Conservation (phyloP, 495 filamentous ascomycete genomes). For the Diplogelasinospora grovesii region DNA sequence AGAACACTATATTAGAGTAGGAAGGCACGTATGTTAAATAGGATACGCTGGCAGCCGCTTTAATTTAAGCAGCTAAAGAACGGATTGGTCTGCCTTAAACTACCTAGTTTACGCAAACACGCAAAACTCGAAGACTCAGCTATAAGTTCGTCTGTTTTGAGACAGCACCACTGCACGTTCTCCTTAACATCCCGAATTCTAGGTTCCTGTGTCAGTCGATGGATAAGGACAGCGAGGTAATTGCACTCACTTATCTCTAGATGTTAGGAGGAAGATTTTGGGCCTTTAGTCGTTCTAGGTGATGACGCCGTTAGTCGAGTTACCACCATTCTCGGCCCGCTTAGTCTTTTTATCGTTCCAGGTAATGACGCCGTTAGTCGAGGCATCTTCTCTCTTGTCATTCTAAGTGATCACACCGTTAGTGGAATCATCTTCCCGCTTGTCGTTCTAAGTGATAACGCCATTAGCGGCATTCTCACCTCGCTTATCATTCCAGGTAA, state of each 20-base stretch:
- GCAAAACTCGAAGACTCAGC: not conserved
- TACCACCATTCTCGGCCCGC: not conserved
- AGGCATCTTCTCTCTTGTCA: not conserved
- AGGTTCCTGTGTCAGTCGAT: too few species aligned
- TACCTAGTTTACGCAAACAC: too few species aligned
- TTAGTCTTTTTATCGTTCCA: not conserved
- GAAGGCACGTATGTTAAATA: too few species aligned
- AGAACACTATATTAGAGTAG: too few species aligned
- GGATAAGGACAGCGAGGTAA: too few species aligned
- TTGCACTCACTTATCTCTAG: too few species aligned
- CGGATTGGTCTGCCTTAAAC: too few species aligned
- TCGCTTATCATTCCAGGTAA: not conserved
- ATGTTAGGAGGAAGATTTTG: too few species aligned
- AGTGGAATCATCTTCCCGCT: not conserved
- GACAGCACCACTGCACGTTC: too few species aligned
- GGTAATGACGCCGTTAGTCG: not conserved
- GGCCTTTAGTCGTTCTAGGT: not conserved
- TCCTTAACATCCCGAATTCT: too few species aligned
- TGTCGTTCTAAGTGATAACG: not conserved
- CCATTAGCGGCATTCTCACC: not conserved
- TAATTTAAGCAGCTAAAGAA: too few species aligned
- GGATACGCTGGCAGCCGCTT: too few species aligned
- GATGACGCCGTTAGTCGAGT: not conserved
- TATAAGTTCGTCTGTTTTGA: not conserved
- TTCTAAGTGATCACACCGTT: constrained; percentile 5